Conservation (phyloP, 257 asterid genomes). For the Plantago major region DNA sequence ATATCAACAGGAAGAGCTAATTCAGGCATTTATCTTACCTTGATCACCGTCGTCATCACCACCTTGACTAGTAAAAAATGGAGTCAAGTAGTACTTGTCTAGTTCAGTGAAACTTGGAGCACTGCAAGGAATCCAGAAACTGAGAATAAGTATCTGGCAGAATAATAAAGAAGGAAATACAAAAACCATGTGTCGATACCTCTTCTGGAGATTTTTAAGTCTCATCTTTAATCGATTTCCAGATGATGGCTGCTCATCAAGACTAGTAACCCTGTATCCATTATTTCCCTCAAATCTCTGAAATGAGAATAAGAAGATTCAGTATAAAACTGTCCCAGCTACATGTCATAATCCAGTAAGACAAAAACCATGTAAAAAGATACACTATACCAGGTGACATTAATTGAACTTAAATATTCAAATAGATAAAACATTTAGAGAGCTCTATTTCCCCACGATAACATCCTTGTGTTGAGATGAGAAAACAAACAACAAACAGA, state of each 20-base stretch:
- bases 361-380: neutral
- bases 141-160: slow-evolving; percentile 11
- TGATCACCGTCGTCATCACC: slow-evolving; percentile 82
- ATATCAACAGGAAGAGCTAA: neutral
- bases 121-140: slow-evolving; percentile 43
- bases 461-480: neutral
- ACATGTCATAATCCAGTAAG: slow-evolving; percentile 12
- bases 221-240: slow-evolving; percentile 89
- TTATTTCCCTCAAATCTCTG: slow-evolving; percentile 70
- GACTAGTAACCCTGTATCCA: slow-evolving; percentile 73
- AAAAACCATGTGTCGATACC: slow-evolving; percentile 32
- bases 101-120: slow-evolving; percentile 80
- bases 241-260: slow-evolving; percentile 75
- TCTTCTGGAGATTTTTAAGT: slow-evolving; percentile 78
- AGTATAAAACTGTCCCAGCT: neutral
- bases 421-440: too few species aligned
- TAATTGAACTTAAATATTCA: too few species aligned
- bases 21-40: slow-evolving; percentile 44
- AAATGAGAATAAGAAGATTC: slow-evolving; percentile 17
- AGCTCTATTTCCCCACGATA: too few species aligned
- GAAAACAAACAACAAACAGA: neutral
- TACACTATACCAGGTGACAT: too few species aligned
- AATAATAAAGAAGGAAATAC: neutral
- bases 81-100: slow-evolving; percentile 94
- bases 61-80: slow-evolving; percentile 81